phyloP scores from a whole-genome alignment of 306 rosid genomes.

The Castanea sativa region DNA sequence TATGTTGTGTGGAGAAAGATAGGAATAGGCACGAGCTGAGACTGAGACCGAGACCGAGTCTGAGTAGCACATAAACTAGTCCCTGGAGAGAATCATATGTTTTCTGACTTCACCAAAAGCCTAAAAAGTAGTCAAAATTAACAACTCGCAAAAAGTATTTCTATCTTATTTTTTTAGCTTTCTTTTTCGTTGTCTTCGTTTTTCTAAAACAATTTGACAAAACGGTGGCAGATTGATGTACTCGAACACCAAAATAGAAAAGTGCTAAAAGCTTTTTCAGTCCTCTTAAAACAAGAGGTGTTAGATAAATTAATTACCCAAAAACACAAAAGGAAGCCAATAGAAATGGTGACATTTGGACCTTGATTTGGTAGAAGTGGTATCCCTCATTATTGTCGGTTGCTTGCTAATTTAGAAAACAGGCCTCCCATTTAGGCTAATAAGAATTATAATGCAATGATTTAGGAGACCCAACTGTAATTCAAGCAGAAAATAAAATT shows the following conservation, averaged over 20 bases:
- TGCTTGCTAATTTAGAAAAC: not conserved
- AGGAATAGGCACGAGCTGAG: not conserved
- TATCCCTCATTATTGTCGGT: not conserved
- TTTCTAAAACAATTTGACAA: not conserved
- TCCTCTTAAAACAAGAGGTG: not conserved
- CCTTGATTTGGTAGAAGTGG: not conserved
- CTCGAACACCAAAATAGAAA: no score
- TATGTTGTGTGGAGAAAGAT: not conserved
- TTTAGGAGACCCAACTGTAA: not conserved
- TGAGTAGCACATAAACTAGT: not conserved
- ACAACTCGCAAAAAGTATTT: slow-evolving; percentile 11
- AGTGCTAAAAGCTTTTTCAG: not conserved
- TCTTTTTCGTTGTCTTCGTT: not conserved
- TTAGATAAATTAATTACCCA: no score
- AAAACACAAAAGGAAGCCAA: no score
- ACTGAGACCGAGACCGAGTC: no score
- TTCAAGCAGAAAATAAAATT: not conserved
- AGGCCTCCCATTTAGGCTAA: no score
- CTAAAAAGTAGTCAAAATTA: slow-evolving; percentile 34
- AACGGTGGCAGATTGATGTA: not conserved
- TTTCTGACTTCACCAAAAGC: slow-evolving; percentile 19
- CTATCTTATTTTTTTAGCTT: not conserved
- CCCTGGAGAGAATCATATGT: slow-evolving; percentile 16
- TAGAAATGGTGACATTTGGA: not conserved
- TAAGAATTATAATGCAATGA: no score